These are phyloP conservation scores for Moesziomyces globuligerus DNA, from an alignment of 1,284 basidiomycete species.

Conservation along the genomic window DNA sequence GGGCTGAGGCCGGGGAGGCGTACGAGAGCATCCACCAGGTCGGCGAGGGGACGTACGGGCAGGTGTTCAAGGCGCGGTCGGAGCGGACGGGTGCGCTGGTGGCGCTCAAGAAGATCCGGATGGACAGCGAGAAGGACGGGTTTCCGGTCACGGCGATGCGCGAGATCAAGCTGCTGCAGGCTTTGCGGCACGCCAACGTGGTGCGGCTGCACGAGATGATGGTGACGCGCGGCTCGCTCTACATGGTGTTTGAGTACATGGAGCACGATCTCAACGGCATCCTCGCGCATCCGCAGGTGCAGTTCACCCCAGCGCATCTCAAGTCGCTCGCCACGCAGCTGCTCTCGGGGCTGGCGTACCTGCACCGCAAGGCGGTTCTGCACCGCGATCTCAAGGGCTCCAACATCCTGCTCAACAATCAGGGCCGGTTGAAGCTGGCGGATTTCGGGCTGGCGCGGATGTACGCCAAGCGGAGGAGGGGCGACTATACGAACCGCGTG, in stretches of 20 bases:
- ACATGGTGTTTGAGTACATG: slow-evolving; percentile 99
- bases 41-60: slow-evolving; percentile 98
- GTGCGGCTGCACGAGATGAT: slow-evolving; percentile 95
- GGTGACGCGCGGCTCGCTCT: slow-evolving; percentile 86
- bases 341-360: slow-evolving; percentile 89
- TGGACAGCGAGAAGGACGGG: slow-evolving; percentile 97
- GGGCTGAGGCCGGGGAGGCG: slow-evolving; percentile 69
- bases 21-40: slow-evolving; percentile 93
- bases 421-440: slow-evolving; percentile 91
- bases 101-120: slow-evolving; percentile 94
- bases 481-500: slow-evolving; percentile 97
- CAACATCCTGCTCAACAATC: slow-evolving; percentile 93
- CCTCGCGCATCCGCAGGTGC: slow-evolving; percentile 86
- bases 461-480: slow-evolving; percentile 86
- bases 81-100: slow-evolving; percentile 79
- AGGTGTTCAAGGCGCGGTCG: slow-evolving; percentile 97
- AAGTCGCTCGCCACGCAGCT: slow-evolving; percentile 96
- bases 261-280: slow-evolving; percentile 97
- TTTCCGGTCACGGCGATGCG: slow-evolving; percentile 99
- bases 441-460: slow-evolving; percentile 98
- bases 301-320: slow-evolving; percentile 84
- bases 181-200: slow-evolving; percentile 86
- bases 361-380: slow-evolving; percentile 93
- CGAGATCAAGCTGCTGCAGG: slow-evolving; percentile 97
- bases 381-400: slow-evolving; percentile 99